Evolutionary conservation across 2,329 filamentous ascomycete species (phyloP).

Genomic region (Elsinoe perseae): DNA sequence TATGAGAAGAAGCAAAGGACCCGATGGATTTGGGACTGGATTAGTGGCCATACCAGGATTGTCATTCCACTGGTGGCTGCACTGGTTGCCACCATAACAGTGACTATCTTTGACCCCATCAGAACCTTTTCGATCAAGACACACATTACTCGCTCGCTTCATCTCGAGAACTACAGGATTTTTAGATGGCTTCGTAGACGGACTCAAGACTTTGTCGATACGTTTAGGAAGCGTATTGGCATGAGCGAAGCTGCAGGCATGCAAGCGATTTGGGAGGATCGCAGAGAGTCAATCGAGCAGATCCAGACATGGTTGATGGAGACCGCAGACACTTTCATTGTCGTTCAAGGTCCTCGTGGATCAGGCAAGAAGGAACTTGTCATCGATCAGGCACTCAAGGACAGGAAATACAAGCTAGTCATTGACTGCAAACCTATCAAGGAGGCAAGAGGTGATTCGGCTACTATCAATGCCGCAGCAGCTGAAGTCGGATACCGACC

Average conservation of each 20-base stretch:
- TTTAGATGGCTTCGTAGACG: conserved; percentile 77
- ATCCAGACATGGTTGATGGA: conserved; percentile 81
- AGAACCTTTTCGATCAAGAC: conserved; percentile 86
- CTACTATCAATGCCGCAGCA: conserved; percentile 75
- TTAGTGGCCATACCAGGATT: conserved; percentile 76
- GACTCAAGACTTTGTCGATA: conserved; percentile 52
- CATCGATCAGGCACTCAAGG: conserved; percentile 69
- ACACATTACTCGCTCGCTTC: conserved; percentile 71
- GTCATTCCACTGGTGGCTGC: conserved; percentile 78
- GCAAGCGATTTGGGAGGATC: conserved; percentile 78
- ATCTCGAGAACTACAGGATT: conserved; percentile 62
- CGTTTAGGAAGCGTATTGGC: conserved; percentile 42
- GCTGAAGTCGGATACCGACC: conserved; percentile 81
- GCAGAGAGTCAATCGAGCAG: conserved; percentile 71
- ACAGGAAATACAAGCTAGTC: conserved; percentile 66
- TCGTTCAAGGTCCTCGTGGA: conserved; percentile 84
- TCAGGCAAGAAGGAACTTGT: conserved; percentile 87
- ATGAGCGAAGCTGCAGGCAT: conserved; percentile 60
- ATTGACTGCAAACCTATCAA: conserved; percentile 92
- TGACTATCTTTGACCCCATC: conserved; percentile 88
- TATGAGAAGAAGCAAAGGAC: conserved; percentile 74
- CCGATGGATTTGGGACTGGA: conserved; percentile 79
- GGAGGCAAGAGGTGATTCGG: conserved; percentile 79
- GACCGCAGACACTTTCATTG: conserved; percentile 83
- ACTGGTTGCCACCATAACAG: conserved; percentile 71